Conservation (phyloP, 2,329 filamentous ascomycete genomes). For the Coniella lustricola region DNA sequence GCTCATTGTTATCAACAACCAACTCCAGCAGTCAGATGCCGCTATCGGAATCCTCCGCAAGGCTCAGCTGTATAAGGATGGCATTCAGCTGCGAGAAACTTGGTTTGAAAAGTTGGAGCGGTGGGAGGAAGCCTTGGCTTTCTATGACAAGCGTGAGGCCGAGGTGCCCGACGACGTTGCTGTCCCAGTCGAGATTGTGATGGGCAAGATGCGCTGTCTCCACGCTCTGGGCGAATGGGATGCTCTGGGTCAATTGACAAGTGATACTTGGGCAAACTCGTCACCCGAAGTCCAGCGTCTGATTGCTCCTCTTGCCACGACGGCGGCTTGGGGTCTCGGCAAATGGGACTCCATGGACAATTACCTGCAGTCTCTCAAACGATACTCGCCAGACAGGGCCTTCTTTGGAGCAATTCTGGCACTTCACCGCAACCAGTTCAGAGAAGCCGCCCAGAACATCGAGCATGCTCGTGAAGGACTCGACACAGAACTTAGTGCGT, state of each 20-base stretch:
- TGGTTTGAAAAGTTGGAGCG: conserved; percentile 99
- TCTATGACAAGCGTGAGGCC: conserved; percentile 79
- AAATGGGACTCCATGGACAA: conserved; percentile 99
- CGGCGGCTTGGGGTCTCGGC: conserved; percentile 89
- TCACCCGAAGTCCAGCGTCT: conserved; percentile 78
- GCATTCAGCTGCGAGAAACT: conserved; percentile 89
- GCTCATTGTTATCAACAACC: conserved; percentile 98
- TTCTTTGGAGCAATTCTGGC: conserved; percentile 97
- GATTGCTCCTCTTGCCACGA: conserved; percentile 89
- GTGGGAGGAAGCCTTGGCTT: conserved; percentile 93
- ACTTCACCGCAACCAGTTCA: conserved; percentile 91
- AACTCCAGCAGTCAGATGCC: conserved; percentile 95
- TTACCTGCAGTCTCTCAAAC: conserved; percentile 92
- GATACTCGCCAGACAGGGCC: conserved; percentile 84
- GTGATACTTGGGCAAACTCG: conserved; percentile 90
- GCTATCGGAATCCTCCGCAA: conserved; percentile 96
- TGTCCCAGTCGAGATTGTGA: conserved; percentile 83
- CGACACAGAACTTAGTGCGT: conserved; percentile 88
- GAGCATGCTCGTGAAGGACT: conserved; percentile 87
- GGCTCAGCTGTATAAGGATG: conserved; percentile 88
- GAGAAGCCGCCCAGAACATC: conserved; percentile 81
- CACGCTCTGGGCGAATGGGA: conserved; percentile 98
- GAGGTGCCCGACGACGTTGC: conserved; percentile 53
- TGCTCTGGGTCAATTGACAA: conserved; percentile 75
- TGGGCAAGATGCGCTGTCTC: conserved; percentile 99